Base-by-base conservation (phyloP, 2,329 filamentous ascomycete genomes). In the Thermoascus crustaceus region DNA sequence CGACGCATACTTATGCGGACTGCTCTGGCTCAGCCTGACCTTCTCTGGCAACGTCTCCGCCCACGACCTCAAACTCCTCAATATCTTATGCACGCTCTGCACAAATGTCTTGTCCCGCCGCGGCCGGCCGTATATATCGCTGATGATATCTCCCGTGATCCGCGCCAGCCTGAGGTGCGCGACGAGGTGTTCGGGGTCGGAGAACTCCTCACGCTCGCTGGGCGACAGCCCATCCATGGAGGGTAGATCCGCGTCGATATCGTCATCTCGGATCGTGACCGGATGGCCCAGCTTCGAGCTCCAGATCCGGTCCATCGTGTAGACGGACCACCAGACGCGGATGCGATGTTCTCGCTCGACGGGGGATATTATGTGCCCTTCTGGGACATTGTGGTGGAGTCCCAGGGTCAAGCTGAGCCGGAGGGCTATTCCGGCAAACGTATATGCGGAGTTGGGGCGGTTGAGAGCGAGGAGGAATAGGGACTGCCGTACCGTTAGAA, bases 291-390 rank as follows among this genome's bases (percentile, higher is more conserved):
- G 13, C 19, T 42, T 42, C 11, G 40, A 42, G 18, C 40, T 42
- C 4, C 37, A 40, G 21, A 42, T 39, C 13, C 40, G 40, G 11
- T 42, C 40, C 16, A 26, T 39, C 5, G 36, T 42, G 11, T 42
- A 42, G 8, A 42, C 37, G n/a, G 37, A 40, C 40, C 40, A 42
- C 40, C 40, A 42, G n/a, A 42, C 33, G 1, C 40, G 37, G 6
- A 42, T 31, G 8, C 40, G 34, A 17, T 42, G 37, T 21, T 42
- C 40, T 30, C 40, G 39, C 34, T 42, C 40, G 8, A 42, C 37
- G 7, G 40, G 27, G 2, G 40, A 42, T 6, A 42, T 34, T 6
- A 35, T 16, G 18, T 40, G 40, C 5, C 40, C 34, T 11, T 42
- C 40, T 2, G 40, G 40, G 6, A 42, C 32, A 18, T 42, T 42